Evolutionary conservation across 805 yeast species (phyloP), one percentile per base, ranked within the genome.

Genomic region (Zygosaccharomyces rouxii): DNA sequence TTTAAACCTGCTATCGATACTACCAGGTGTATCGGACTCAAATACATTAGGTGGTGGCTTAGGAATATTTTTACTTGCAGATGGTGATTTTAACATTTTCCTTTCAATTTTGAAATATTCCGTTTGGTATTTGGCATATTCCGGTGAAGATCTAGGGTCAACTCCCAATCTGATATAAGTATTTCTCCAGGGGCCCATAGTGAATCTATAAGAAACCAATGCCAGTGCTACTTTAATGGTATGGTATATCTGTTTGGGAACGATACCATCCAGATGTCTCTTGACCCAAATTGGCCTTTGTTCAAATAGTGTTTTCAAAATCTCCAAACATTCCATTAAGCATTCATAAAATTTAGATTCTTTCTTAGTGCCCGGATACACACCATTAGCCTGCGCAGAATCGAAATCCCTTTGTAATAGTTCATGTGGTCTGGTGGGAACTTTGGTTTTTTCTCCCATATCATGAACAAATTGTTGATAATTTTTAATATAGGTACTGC

Each of bases 181-280:
- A 51, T 88, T 89, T 57, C 98, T 76, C 96, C 96, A 94, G 0
- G 98, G 99, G 0, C 99, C 99, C 59, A 85, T 86, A 31, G 85
- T 80, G 63, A 82, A 86, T 37, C 88, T 77, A 63, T 81, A 94
- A 0, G 96, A 77, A 0, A 89, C 85, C 63, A 86, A 84, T 0
- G 98, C 96, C 43, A 94, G 65, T 0, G 97, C 95, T 53, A 78
- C 82, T 56, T 85, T 82, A 38, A 92, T 54, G 60, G 80, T 59
- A 31, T 61, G 64, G 37, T 64, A 66, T 7, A 64, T 50, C 58
- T 72, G 52, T 19, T 64, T 60, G 0, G 87, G 84, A 3, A 82
- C 70, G 44, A 81, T 70, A 5, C 75, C 71, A 48, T 71, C 73
- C 19, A 90, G 63, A 54, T 86, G 95, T 54, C 85, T 77, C 48